Evolutionary conservation across 257 asterid genomes (phyloP).

Genomic region (Eustoma russellianum): DNA sequence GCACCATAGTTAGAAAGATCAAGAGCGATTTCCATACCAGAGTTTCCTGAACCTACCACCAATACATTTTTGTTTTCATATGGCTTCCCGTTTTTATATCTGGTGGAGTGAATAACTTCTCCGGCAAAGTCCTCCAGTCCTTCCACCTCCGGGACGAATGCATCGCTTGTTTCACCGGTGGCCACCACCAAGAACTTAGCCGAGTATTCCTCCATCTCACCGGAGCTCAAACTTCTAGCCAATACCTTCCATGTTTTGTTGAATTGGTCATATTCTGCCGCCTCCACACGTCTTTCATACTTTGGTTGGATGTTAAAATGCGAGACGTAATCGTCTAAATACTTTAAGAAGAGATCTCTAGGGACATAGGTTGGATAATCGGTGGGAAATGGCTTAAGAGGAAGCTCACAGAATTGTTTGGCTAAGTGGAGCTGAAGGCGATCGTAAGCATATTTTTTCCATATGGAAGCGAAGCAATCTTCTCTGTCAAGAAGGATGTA

Average conservation of each 20-base stretch:
- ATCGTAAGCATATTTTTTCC: conserved; percentile 68
- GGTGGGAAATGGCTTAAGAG: conserved; percentile 42
- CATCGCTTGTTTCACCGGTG: conserved; percentile 52
- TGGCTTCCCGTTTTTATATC: conserved; percentile 36
- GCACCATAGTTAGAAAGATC: conserved; percentile 62
- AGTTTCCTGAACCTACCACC: conserved; percentile 87
- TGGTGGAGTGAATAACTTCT: conserved; percentile 53
- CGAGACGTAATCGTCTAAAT: conserved; percentile 52
- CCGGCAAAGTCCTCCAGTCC: conserved; percentile 49
- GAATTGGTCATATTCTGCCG: conserved; percentile 27
- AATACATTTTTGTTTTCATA: conserved; percentile 31
- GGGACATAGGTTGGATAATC: conserved; percentile 39
- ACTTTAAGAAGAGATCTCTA: conserved; percentile 22
- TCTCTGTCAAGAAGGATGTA: conserved; percentile 56
- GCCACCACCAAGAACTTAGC: conserved; percentile 67
- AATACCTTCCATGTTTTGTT: conserved; percentile 31
- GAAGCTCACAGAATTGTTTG: conserved; percentile 45
- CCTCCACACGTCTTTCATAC: conserved; percentile 33
- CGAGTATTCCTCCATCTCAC: conserved; percentile 28
- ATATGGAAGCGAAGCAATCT: conserved; percentile 54
- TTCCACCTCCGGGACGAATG: conserved; percentile 36
- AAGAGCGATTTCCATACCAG: conserved; percentile 78
- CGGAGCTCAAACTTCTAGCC: conserved; percentile 26
- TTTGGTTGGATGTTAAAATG: conserved; percentile 32
- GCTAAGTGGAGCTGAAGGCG: conserved; percentile 70